Evolutionary conservation across 345 rosid genomes (phyloP).

Genomic region (Hibiscus mutabilis): DNA sequence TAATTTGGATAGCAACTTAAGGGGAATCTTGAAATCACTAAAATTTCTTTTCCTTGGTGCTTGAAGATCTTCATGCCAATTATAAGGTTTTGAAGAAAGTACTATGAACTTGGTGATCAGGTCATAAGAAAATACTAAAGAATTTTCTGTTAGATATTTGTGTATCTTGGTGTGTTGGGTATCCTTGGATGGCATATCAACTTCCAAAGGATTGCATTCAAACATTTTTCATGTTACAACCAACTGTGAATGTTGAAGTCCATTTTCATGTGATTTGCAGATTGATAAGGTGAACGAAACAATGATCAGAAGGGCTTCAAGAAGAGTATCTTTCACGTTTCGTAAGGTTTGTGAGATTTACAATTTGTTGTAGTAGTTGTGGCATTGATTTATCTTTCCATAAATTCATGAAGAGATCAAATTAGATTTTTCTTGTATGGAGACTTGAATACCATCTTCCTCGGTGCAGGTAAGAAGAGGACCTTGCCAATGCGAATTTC

Average conservation of each 20-base stretch:
- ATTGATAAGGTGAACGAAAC: slow-evolving; percentile 69
- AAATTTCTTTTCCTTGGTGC: not conserved
- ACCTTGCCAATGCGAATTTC: slow-evolving; percentile 67
- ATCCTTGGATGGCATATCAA: not conserved
- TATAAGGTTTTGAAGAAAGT: not conserved
- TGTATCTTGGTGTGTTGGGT: not conserved
- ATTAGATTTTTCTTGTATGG: not conserved
- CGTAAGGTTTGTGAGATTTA: slow-evolving; percentile 53
- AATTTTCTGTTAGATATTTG: not conserved
- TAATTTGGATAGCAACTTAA: not conserved
- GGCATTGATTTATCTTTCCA: not conserved
- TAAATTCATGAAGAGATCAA: not conserved
- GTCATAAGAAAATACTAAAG: not conserved
- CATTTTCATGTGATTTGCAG: slow-evolving; percentile 29
- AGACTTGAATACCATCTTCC: not conserved
- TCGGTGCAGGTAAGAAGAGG: slow-evolving; percentile 57
- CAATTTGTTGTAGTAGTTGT: not conserved
- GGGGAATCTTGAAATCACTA: not conserved
- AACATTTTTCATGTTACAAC: not conserved
- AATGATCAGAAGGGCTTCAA: slow-evolving; percentile 53
- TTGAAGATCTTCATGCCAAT: not conserved
- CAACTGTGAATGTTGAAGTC: not conserved
- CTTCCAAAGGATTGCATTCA: not conserved
- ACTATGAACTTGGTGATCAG: not conserved
- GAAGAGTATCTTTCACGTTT: slow-evolving; percentile 89